A percentile compares a stretch with the other conserved stretches of the same genome.
These are phyloP conservation scores for Paramecium bursaria DNA, from an alignment of 73 alveolate species.

Conservation along the genomic window DNA sequence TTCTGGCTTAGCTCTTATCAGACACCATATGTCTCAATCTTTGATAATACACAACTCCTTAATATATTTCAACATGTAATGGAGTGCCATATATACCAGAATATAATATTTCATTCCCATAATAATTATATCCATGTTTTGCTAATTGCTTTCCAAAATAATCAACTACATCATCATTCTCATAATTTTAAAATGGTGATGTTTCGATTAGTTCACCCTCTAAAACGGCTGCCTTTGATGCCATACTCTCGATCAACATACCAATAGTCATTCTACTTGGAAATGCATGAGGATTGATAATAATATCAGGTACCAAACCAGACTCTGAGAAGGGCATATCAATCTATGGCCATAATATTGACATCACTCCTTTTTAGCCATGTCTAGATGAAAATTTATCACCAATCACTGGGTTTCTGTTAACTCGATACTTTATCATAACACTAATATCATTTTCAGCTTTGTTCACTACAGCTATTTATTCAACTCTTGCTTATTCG, in stretches of 20 bases:
- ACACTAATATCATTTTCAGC: slow-evolving; percentile 81
- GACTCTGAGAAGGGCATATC: slow-evolving; percentile 99
- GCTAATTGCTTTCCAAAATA: slow-evolving; percentile 92
- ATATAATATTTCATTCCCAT: slow-evolving; percentile 98
- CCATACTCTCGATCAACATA: slow-evolving; percentile 98
- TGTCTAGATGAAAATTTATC: slow-evolving; percentile 99
- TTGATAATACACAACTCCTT: slow-evolving; percentile 99
- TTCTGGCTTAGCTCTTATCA: slow-evolving; percentile 96
- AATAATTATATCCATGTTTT: slow-evolving; percentile 95
- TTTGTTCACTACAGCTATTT: slow-evolving; percentile 77
- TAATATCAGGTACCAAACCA: slow-evolving; percentile 99
- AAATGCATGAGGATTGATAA: slow-evolving; percentile 99
- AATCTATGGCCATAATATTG: slow-evolving; percentile 98
- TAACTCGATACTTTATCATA: slow-evolving; percentile 87
- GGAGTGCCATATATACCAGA: slow-evolving; percentile 97
- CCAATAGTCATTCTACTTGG: slow-evolving; percentile 99
- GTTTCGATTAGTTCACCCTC: slow-evolving; percentile 67
- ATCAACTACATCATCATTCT: slow-evolving; percentile 93
- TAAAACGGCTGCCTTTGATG: slow-evolving; percentile 90
- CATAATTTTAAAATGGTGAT: slow-evolving; percentile 58
- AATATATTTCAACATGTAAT: slow-evolving; percentile 97
- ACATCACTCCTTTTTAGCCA: slow-evolving; percentile 99
- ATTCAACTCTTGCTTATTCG: slow-evolving; percentile 94
- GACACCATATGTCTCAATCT: slow-evolving; percentile 99
- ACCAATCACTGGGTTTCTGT: slow-evolving; percentile 98